phyloP scores from a whole-genome alignment of 306 rosid genomes.

The Gastrolobium bilobum region DNA sequence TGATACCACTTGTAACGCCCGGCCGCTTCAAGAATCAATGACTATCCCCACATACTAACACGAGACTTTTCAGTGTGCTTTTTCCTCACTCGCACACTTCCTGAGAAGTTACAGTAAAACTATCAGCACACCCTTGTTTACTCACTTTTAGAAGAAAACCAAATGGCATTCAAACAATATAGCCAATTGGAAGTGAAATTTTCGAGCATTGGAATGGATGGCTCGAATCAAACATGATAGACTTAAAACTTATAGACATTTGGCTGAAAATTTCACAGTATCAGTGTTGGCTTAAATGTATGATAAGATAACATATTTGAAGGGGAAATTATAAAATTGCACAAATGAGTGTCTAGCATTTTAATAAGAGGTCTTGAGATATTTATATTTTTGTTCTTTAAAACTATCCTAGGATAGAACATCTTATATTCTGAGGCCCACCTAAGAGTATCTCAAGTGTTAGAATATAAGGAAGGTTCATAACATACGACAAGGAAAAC shows the following conservation, averaged over 20 bases:
- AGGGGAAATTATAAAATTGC: background rate
- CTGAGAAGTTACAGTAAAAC: too few relatives aligned
- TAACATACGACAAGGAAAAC: background rate
- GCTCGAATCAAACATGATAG: slow-evolving; percentile 21
- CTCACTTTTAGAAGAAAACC: background rate
- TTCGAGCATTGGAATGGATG: slow-evolving; percentile 13
- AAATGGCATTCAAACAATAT: slow-evolving; percentile 32
- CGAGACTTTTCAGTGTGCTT: too few relatives aligned
- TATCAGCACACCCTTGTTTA: background rate
- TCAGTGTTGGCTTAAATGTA: slow-evolving; percentile 9
- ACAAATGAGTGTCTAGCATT: background rate
- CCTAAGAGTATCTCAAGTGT: background rate
- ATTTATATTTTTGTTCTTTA: background rate
- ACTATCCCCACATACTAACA: too few relatives aligned
- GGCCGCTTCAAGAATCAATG: too few relatives aligned
- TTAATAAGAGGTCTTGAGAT: background rate
- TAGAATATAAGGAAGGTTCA: background rate
- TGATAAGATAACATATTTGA: background rate
- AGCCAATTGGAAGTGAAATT: slow-evolving; percentile 4
- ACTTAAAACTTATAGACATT: background rate
- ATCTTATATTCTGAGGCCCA: background rate
- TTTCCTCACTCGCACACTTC: too few relatives aligned
- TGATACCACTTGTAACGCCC: too few relatives aligned
- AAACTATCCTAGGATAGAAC: background rate
- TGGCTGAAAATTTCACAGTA: background rate